phyloP scores from a whole-genome alignment of 148 eudicot species.

The Fagopyrum homotropicum region DNA sequence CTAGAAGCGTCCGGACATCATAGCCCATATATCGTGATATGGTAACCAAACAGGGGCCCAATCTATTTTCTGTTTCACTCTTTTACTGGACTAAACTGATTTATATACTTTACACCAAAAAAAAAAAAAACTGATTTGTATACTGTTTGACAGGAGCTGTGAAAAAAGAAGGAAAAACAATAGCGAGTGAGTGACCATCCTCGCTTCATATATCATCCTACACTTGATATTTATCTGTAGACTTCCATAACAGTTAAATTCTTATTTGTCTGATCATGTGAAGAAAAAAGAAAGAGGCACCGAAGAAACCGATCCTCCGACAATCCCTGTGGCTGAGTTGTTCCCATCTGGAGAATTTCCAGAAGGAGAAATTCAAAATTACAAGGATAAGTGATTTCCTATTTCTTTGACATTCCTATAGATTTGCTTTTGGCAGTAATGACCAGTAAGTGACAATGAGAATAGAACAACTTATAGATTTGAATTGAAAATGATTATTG shows the following conservation, averaged over 20 bases:
- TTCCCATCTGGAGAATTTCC: constrained; percentile 91
- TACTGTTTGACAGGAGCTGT: constrained; percentile 42
- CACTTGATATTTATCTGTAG: neutral
- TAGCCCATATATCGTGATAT: no score
- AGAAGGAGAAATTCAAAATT: constrained; percentile 96
- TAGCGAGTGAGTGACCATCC: constrained; percentile 65
- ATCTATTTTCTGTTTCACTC: neutral
- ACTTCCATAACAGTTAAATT: neutral
- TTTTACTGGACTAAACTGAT: neutral
- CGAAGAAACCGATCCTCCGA: constrained; percentile 84
- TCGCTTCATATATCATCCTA: constrained; percentile 2
- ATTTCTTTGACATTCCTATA: neutral
- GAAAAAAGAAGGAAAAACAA: constrained; percentile 96
- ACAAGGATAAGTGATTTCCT: constrained; percentile 76
- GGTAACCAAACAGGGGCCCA: no score
- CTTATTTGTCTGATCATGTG: constrained; percentile 12
- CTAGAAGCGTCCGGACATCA: no score
- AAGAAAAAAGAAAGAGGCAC: constrained; percentile 83
- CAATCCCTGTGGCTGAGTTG: constrained; percentile 78
- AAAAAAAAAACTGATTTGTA: constrained; percentile 2
- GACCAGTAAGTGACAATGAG: neutral
- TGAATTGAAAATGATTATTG: no score
- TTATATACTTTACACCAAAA: no score
- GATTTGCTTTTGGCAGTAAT: neutral
- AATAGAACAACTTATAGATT: neutral